Evolutionary conservation across 306 rosid genomes (phyloP).

Genomic region (Trifolium dubium): DNA sequence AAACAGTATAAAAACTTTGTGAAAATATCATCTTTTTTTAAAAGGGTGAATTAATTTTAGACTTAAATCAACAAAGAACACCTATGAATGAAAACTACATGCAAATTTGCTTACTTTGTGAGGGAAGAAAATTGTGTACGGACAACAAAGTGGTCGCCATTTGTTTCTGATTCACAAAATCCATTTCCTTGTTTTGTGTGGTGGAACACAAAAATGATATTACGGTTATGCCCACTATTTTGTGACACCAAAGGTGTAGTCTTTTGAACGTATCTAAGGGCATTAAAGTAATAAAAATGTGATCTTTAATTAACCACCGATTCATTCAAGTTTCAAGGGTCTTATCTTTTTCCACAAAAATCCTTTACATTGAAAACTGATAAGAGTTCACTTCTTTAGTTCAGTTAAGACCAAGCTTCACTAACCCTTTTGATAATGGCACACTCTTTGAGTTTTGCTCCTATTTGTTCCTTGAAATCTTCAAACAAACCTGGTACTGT

Average conservation of each 20-base stretch:
- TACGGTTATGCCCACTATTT: conserved; percentile 48
- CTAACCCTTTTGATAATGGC: conserved; percentile 61
- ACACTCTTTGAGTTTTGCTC: conserved; percentile 52
- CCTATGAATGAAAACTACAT: conserved; percentile 27
- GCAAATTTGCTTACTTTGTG: conserved; percentile 57
- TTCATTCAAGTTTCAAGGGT: conserved; percentile 4
- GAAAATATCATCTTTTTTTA: conserved; percentile 9
- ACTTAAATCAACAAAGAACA: conserved; percentile 15
- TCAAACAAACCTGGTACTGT: conserved; percentile 72
- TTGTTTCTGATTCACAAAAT: conserved; percentile 33
- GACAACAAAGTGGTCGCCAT: conserved; percentile 78
- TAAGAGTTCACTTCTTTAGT: conserved; percentile 27
- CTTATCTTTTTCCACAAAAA: conserved; percentile 47
- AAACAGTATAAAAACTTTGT: not conserved
- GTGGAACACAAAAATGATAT: conserved; percentile 32
- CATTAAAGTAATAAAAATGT: conserved; percentile 32
- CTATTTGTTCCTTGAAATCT: conserved; percentile 64
- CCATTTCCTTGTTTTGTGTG: conserved; percentile 23
- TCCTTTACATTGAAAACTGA: conserved; percentile 11
- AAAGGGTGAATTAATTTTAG: conserved; percentile 11
- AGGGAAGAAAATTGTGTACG: conserved; percentile 55
- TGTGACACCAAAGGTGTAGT: not conserved
- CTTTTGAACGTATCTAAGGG: conserved; percentile 36
- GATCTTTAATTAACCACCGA: conserved; percentile 22
- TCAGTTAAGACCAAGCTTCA: conserved; percentile 31